phyloP scores from a whole-genome alignment of 208 protist species.

The Lotmaria passim region DNA sequence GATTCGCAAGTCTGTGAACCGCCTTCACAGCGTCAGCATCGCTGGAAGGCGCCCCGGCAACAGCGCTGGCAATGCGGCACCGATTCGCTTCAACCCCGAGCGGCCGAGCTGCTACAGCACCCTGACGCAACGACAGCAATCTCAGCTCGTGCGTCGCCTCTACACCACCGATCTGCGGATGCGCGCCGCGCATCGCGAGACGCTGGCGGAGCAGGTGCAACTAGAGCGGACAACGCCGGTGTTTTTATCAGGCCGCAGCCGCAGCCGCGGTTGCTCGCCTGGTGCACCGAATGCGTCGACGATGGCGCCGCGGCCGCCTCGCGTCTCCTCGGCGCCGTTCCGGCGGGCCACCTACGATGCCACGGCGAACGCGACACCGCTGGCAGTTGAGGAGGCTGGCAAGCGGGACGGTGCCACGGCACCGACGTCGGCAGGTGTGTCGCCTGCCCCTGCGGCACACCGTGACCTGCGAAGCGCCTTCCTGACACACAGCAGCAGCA shows the following conservation, averaged over 20 bases:
- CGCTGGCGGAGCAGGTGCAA: slow-evolving; percentile 30
- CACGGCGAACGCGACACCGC: background rate
- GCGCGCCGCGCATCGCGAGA: slow-evolving; percentile 21
- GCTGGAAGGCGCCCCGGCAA: background rate
- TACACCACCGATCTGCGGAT: slow-evolving; percentile 40
- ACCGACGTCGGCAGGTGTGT: background rate
- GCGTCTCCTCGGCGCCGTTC: slow-evolving; percentile 10
- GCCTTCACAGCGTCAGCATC: background rate
- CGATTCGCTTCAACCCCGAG: slow-evolving; percentile 7
- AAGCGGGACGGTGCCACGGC: too few relatives aligned
- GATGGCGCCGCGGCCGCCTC: background rate
- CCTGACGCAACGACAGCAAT: slow-evolving; percentile 36
- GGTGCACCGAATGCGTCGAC: background rate
- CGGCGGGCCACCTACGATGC: slow-evolving; percentile 1
- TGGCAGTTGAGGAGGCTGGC: too few relatives aligned
- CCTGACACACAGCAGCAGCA: slow-evolving; percentile 12
- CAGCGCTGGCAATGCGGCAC: background rate
- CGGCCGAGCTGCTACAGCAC: slow-evolving; percentile 40
- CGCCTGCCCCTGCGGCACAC: background rate
- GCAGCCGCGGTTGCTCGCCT: slow-evolving; percentile 13
- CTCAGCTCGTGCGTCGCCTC: slow-evolving; percentile 38
- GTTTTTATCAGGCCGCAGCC: background rate
- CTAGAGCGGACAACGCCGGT: slow-evolving; percentile 15
- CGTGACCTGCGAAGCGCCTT: slow-evolving; percentile 22
- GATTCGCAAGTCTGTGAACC: slow-evolving; percentile 1